phyloP scores from a whole-genome alignment of 2,329 filamentous ascomycete species.

The Arthrobotrys entomopaga region DNA sequence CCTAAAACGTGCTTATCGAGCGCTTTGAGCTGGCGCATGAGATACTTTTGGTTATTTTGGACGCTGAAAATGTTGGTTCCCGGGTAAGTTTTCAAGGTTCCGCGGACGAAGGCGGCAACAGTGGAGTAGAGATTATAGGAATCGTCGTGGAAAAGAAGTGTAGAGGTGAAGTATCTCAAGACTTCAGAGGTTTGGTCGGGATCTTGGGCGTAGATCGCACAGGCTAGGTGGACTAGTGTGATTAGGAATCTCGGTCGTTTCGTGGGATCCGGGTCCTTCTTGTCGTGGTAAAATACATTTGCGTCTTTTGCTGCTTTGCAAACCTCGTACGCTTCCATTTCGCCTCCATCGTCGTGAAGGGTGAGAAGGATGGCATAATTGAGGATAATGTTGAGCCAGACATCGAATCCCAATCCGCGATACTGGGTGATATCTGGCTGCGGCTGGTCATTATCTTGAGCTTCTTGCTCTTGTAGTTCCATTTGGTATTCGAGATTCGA shows the following conservation, averaged over 20 bases:
- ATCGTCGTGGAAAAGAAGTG: conserved; percentile 81
- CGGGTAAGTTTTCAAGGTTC: conserved; percentile 57
- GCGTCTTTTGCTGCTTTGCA: conserved; percentile 81
- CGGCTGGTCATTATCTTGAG: conserved; percentile 43
- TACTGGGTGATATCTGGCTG: conserved; percentile 63
- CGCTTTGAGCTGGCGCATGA: conserved; percentile 88
- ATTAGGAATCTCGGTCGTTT: conserved; percentile 67
- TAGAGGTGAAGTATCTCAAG: conserved; percentile 84
- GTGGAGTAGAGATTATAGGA: conserved; percentile 70
- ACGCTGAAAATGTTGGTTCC: conserved; percentile 58
- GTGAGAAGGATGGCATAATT: conserved; percentile 84
- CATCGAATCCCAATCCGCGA: conserved; percentile 80
- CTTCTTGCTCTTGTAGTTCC: conserved; percentile 55
- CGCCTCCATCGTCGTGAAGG: conserved; percentile 67
- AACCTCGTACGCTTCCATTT: conserved; percentile 76
- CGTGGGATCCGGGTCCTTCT: conserved; percentile 64
- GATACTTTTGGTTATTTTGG: conserved; percentile 76
- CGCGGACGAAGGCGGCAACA: conserved; percentile 55
- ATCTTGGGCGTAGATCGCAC: conserved; percentile 82
- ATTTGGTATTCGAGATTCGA: conserved; percentile 52
- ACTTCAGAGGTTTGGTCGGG: conserved; percentile 78
- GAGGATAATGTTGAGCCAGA: conserved; percentile 90
- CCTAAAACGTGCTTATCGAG: conserved; percentile 77
- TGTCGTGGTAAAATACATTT: conserved; percentile 80
- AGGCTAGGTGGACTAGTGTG: conserved; percentile 68